Base-by-base conservation (phyloP, 2,329 filamentous ascomycete genomes). In the Cladosporium cucumerinum region DNA sequence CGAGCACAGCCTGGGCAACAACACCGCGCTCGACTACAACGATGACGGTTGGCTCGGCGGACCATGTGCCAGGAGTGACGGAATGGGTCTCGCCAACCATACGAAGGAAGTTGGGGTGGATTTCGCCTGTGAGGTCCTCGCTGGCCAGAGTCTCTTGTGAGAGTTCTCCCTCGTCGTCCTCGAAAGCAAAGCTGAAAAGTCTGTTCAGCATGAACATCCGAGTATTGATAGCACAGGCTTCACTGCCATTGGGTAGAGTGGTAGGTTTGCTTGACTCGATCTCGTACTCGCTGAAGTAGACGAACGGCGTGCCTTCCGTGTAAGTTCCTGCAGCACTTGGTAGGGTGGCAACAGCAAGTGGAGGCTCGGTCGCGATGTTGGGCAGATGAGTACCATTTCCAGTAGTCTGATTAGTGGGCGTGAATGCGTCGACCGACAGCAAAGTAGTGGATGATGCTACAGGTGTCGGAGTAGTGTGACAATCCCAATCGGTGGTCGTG, bases 261-360 rank as follows among this genome's bases (percentile, higher is more conserved):
- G 69, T 69, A 3, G 69, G 67, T n/a, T 69, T 64, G 43, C 72
- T 72, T 30, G 65, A 74, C 58, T 78, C 76, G n/a, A 81, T 72
- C 64, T 81, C 78, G 65, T 81, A 81, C 5, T 72, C 71, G 21
- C 76, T 77, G 67, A 81, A 80, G 65, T 79, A 78, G 7, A 81
- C 75, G 54, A 80, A 79, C 0, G 79, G 77, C 0, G 78, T 80
- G 18, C 72, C 52, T 69, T 72, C 67, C 11, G 69, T 65, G 57
- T 69, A 70, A 12, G 69, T 71, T 11, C 66, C 67, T 23, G 54
- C 64, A 23, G 66, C 65, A 39, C 69, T 68, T 10, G 66, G 55
- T 18, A 75, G 61, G 2, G 72, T 74, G 25, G 72, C 66, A 10
- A 70, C 68, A 6, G 74, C 71, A 11, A 72, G 70, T 4, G 73